phyloP scores from a whole-genome alignment of 441 rosid species.

The Pelargonium myrrhifolium region DNA sequence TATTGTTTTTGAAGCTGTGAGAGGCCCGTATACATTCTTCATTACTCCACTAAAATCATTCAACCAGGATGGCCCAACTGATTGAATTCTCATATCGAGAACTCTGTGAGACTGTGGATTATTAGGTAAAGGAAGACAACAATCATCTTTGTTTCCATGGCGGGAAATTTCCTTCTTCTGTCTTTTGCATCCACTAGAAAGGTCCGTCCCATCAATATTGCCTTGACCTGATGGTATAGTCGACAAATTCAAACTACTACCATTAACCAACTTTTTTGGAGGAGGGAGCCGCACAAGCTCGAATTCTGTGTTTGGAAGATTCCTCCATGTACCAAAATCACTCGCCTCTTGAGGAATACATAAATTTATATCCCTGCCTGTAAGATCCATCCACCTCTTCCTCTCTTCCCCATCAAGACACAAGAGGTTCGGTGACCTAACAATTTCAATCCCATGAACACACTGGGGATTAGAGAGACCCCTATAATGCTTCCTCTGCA shows the following conservation, averaged over 20 bases:
- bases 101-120: constrained; percentile 40
- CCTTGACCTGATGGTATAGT: constrained; percentile 57
- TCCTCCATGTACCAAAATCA: constrained; percentile 78
- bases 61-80: constrained; percentile 53
- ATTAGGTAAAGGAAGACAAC: constrained; percentile 32
- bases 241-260: constrained; percentile 59
- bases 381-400: constrained; percentile 73
- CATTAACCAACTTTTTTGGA: constrained; percentile 49
- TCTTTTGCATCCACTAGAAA: constrained; percentile 40
- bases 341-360: constrained; percentile 64
- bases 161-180: constrained; percentile 55
- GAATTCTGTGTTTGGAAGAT: constrained; percentile 53
- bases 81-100: constrained; percentile 42
- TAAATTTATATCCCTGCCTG: constrained; percentile 69
- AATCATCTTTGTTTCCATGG: constrained; percentile 39
- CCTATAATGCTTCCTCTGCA: constrained; percentile 91
- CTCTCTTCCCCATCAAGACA: constrained; percentile 59
- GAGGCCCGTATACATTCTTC: constrained; percentile 73
- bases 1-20: constrained; percentile 67
- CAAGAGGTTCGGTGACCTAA: constrained; percentile 51
- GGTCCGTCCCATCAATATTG: constrained; percentile 41
- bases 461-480: constrained; percentile 96
- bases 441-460: constrained; percentile 75
- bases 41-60: constrained; percentile 66
- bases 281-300: constrained; percentile 57